These are phyloP conservation scores for Barbatosphaeria neglecta DNA, from an alignment of 495 filamentous ascomycete species.

Conservation along the genomic window DNA sequence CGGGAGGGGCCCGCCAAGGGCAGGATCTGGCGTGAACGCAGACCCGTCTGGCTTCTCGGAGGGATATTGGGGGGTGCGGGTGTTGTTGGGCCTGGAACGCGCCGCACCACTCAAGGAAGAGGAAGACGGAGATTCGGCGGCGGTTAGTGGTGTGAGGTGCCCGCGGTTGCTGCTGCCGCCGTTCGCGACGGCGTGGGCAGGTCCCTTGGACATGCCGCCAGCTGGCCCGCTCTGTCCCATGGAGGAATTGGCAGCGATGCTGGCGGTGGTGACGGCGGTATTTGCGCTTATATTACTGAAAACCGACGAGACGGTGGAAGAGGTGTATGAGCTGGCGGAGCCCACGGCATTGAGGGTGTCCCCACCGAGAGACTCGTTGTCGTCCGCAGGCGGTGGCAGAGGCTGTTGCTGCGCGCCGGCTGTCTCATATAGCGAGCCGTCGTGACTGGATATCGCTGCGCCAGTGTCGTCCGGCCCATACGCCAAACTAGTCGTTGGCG, in stretches of 20 bases:
- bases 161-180: constrained; percentile 23
- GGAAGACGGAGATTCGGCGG: constrained; percentile 62
- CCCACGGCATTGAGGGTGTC: constrained; percentile 54
- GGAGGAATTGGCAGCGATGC: background rate
- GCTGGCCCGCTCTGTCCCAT: too few species aligned
- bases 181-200: constrained; percentile 29
- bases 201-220: too few species aligned
- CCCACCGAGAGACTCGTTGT: constrained; percentile 44
- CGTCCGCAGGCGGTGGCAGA: constrained; percentile 35
- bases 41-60: constrained; percentile 13
- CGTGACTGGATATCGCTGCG: constrained; percentile 12
- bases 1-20: constrained; percentile 38
- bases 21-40: constrained; percentile 13
- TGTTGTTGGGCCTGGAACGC: constrained; percentile 23
- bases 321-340: constrained; percentile 54
- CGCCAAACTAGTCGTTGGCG: constrained; percentile 11
- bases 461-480: constrained; percentile 4
- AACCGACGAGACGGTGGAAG: constrained; percentile 51
- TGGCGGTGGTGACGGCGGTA: background rate
- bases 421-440: constrained; percentile 24
- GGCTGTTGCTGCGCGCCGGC: constrained; percentile 8
- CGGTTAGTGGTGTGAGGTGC: constrained; percentile 66
- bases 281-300: constrained; percentile 30
- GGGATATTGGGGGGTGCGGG: constrained; percentile 14
- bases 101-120: constrained; percentile 31